These are phyloP conservation scores for Cyberlindnera euphorbiae DNA, from an alignment of 805 yeast genomes.

Conservation along the genomic window DNA sequence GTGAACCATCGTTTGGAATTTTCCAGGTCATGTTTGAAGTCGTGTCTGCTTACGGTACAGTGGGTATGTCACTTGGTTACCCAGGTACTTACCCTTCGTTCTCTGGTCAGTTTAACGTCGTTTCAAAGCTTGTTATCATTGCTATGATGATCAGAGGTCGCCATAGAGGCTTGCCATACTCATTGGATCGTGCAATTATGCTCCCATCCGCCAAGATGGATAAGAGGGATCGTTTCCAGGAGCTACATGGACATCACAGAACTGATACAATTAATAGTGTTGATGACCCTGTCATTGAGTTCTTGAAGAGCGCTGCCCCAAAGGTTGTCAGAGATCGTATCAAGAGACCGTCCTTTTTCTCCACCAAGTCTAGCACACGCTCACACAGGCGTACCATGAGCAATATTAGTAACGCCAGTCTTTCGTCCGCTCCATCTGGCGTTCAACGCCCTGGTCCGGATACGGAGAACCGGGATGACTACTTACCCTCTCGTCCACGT, in stretches of 20 bases:
- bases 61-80: constrained; percentile 86
- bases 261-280: constrained; percentile 21
- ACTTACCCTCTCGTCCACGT: constrained; percentile 1
- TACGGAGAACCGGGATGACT: constrained; percentile 3
- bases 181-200: constrained; percentile 90
- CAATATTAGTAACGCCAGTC: constrained; percentile 1
- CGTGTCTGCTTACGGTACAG: constrained; percentile 94
- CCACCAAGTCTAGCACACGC: constrained; percentile 1
- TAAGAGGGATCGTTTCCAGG: constrained; percentile 47
- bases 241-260: constrained; percentile 17
- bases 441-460: neutral
- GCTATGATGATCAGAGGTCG: constrained; percentile 93
- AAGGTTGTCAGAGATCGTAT: constrained; percentile 20
- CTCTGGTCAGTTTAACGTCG: constrained; percentile 59
- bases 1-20: constrained; percentile 50
- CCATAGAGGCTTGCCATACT: constrained; percentile 93
- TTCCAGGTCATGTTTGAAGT: constrained; percentile 81
- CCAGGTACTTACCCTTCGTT: constrained; percentile 65
- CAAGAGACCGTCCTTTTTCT: constrained; percentile 22
- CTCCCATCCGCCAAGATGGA: constrained; percentile 67
- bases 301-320: constrained; percentile 27
- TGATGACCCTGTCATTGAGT: constrained; percentile 25
- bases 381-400: constrained; percentile 5
- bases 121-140: constrained; percentile 80
- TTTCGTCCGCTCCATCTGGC: neutral